A percentile compares a stretch with the other conserved stretches of the same genome.
phyloP scores from a whole-genome alignment of 257 asterid genomes.

The Scutellaria barbata region DNA sequence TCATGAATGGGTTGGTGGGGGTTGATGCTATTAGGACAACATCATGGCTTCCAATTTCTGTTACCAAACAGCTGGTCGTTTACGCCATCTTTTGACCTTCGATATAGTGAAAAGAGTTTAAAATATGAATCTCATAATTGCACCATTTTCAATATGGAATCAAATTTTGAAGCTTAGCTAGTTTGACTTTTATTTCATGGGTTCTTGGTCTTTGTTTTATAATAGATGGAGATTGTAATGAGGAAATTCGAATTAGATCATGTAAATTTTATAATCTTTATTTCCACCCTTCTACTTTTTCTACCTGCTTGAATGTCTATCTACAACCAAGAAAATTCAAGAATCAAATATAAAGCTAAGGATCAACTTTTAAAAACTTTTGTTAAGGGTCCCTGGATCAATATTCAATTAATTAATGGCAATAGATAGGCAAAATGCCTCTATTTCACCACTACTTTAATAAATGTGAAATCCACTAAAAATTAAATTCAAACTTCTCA shows the following conservation, averaged over 20 bases:
- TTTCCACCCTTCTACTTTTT: too few species aligned
- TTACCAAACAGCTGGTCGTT: slow-evolving; percentile 5
- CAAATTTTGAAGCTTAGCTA: too few species aligned
- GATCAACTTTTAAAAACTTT: slow-evolving; percentile 21
- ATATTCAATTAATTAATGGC: slow-evolving; percentile 36
- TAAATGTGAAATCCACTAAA: slow-evolving; percentile 34
- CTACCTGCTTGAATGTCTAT: too few species aligned
- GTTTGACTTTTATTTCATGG: too few species aligned
- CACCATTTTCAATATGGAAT: neutral
- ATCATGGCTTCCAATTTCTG: slow-evolving; percentile 24
- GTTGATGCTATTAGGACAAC: neutral
- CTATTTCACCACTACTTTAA: slow-evolving; percentile 29
- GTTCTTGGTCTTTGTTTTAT: too few species aligned
- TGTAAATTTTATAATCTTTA: too few species aligned
- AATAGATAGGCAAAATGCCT: slow-evolving; percentile 25
- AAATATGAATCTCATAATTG: neutral
- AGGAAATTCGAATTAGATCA: too few species aligned
- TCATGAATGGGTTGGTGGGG: neutral
- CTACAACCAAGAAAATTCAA: neutral
- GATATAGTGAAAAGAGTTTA: neutral
- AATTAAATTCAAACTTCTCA: slow-evolving; percentile 42
- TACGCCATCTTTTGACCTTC: slow-evolving; percentile 23
- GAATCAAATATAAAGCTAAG: neutral
- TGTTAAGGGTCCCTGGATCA: slow-evolving; percentile 31
- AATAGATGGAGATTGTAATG: too few species aligned